Percentiles rank a stretch among this genome's conserved stretches.
Conservation (phyloP, 306 rosid species). For the Carpinus fangiana region DNA sequence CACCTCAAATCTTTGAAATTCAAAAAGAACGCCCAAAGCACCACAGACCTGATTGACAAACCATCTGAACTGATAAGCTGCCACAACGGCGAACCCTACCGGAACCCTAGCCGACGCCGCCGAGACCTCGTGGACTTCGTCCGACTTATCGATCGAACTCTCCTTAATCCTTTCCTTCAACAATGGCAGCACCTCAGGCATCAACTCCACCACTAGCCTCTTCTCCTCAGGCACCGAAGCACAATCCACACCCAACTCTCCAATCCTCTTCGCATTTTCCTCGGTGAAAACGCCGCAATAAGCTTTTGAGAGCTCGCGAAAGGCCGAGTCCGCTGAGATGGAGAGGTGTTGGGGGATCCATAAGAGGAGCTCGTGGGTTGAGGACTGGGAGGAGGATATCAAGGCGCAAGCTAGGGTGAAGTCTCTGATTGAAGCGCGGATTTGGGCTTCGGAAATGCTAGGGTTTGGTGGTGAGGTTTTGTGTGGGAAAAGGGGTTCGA, state of each 20-base stretch:
- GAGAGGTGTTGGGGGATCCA: slow-evolving; percentile 71
- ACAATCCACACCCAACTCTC: slow-evolving; percentile 48
- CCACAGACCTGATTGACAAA: slow-evolving; percentile 72
- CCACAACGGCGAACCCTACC: slow-evolving; percentile 66
- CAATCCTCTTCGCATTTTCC: slow-evolving; percentile 30
- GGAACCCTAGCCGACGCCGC: slow-evolving; percentile 84
- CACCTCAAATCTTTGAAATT: slow-evolving; percentile 13
- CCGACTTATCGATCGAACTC: slow-evolving; percentile 69
- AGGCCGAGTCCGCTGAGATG: slow-evolving; percentile 43
- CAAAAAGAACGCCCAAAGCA: background rate
- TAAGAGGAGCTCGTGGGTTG: slow-evolving; percentile 53
- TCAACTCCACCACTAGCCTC: slow-evolving; percentile 61
- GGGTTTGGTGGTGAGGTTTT: slow-evolving; percentile 20
- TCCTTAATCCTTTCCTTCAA: slow-evolving; percentile 69
- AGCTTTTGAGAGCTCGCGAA: slow-evolving; percentile 46
- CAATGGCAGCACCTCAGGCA: slow-evolving; percentile 58
- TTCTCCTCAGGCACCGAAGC: slow-evolving; percentile 44
- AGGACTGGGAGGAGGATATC: slow-evolving; percentile 53
- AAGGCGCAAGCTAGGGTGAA: slow-evolving; percentile 73
- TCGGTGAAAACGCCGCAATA: slow-evolving; percentile 32
- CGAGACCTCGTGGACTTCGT: slow-evolving; percentile 60
- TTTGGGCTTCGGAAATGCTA: slow-evolving; percentile 24
- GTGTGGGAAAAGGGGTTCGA: slow-evolving; percentile 59
- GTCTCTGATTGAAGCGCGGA: slow-evolving; percentile 48
- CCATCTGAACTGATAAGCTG: slow-evolving; percentile 89